Percentiles rank a stretch among this genome's conserved stretches.
Evolutionary conservation across 2,329 filamentous ascomycete species (phyloP).

Genomic region (Colletotrichum tanaceti): DNA sequence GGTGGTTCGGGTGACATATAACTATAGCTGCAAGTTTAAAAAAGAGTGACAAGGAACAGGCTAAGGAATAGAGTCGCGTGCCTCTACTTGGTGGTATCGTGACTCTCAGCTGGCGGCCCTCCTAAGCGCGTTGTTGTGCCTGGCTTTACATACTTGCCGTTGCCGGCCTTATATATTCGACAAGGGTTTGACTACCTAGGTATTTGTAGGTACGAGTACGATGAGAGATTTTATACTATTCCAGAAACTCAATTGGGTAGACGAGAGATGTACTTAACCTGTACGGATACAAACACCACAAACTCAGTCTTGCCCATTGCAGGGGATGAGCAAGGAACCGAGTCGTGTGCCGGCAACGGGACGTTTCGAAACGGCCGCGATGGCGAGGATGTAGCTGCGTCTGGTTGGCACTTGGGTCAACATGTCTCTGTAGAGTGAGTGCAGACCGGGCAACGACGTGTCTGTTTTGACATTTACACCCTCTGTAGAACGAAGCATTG

Average conservation of each 20-base stretch:
- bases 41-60: not conserved
- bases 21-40: not conserved
- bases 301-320: not conserved
- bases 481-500: not conserved
- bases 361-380: conserved; percentile 36
- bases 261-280: too few species aligned
- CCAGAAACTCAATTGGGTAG: not conserved
- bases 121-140: not conserved
- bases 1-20: conserved; percentile 20
- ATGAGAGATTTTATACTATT: not conserved
- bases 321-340: conserved; percentile 13
- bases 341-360: not conserved
- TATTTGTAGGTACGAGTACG: too few species aligned
- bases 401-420: conserved; percentile 9
- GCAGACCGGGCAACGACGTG: not conserved
- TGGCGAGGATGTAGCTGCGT: conserved; percentile 13
- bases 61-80: not conserved
- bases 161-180: too few species aligned
- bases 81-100: not conserved
- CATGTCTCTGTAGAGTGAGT: conserved; percentile 17
- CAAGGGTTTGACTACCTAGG: conserved; percentile 3
- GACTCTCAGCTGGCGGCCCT: not conserved
- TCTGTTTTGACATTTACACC: not conserved
- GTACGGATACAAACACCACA: too few species aligned
- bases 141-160: too few species aligned